A percentile compares a stretch with the other conserved stretches of the same genome.
These are phyloP conservation scores for Cerrena zonata DNA, from an alignment of 1,284 basidiomycete genomes.

Conservation along the genomic window DNA sequence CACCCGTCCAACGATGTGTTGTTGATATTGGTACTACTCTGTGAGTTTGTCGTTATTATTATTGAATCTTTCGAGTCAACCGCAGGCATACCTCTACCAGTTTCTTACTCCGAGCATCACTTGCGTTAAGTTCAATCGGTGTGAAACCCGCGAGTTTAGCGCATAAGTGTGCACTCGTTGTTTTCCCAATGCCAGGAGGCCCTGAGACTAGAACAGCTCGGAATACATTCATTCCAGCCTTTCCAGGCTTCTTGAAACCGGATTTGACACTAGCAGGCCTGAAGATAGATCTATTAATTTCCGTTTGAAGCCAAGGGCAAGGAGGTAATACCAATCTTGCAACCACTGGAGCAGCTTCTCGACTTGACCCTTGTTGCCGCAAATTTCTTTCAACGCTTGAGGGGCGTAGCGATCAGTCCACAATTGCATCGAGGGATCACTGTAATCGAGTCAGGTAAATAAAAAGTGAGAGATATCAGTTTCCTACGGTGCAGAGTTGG, in stretches of 20 bases:
- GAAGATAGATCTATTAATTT: not conserved
- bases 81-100: conserved; percentile 70
- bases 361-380: conserved; percentile 88
- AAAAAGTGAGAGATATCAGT: conserved; percentile 19
- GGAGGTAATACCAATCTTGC: conserved; percentile 67
- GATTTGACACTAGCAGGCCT: conserved; percentile 72
- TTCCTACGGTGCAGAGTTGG: conserved; percentile 18
- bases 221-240: conserved; percentile 80
- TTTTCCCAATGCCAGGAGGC: conserved; percentile 96
- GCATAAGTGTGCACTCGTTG: conserved; percentile 89
- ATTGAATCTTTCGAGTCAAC: not conserved
- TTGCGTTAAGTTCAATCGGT: conserved; percentile 93
- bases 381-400: conserved; percentile 80
- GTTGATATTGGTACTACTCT: conserved; percentile 83
- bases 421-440: conserved; percentile 52
- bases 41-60: not conserved
- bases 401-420: conserved; percentile 98
- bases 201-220: conserved; percentile 89
- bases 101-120: conserved; percentile 93
- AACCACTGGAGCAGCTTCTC: conserved; percentile 89
- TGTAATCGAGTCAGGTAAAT: conserved; percentile 8
- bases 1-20: conserved; percentile 87
- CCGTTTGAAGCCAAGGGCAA: not conserved
- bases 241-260: conserved; percentile 91
- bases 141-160: conserved; percentile 86